These are phyloP conservation scores for Porodaedalea pini DNA, from an alignment of 1,284 basidiomycete species.

Conservation along the genomic window DNA sequence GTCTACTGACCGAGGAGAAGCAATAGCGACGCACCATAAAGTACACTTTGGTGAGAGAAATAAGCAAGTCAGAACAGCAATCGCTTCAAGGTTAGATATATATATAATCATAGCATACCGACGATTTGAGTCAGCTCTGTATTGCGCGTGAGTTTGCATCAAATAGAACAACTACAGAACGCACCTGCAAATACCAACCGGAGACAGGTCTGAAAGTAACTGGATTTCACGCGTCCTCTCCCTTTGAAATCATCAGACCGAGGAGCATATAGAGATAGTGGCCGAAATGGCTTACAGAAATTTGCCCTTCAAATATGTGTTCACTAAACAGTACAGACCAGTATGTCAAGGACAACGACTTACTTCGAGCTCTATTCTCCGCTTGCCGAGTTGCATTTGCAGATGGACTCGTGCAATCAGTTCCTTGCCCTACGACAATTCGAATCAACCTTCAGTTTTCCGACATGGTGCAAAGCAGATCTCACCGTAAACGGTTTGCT, in stretches of 20 bases:
- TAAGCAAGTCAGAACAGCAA: neutral
- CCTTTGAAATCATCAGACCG: constrained; percentile 27
- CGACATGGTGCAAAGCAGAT: neutral
- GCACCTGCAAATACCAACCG: constrained; percentile 25
- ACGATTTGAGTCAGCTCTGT: constrained; percentile 21
- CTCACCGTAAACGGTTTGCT: constrained; percentile 28
- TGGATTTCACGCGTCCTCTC: constrained; percentile 29
- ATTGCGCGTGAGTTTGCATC: no score
- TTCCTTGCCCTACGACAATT: constrained; percentile 27
- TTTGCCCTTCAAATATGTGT: constrained; percentile 10
- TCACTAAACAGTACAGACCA: neutral
- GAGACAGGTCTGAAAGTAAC: constrained; percentile 24
- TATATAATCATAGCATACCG: constrained; percentile 15
- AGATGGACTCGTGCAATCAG: constrained; percentile 36
- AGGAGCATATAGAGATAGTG: constrained; percentile 21
- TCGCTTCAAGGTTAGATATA: no score
- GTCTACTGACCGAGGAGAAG: neutral
- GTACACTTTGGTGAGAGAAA: constrained; percentile 2
- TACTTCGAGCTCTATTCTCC: constrained; percentile 29
- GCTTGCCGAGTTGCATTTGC: constrained; percentile 29
- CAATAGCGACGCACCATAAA: constrained; percentile 13
- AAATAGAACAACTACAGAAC: no score
- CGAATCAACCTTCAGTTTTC: neutral
- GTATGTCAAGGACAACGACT: constrained; percentile 20
- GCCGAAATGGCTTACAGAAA: neutral